A percentile compares a stretch with the other conserved stretches of the same genome.
Evolutionary conservation across 176 grass and related monocot genomes (phyloP).

Genomic region (Avena insularis): DNA sequence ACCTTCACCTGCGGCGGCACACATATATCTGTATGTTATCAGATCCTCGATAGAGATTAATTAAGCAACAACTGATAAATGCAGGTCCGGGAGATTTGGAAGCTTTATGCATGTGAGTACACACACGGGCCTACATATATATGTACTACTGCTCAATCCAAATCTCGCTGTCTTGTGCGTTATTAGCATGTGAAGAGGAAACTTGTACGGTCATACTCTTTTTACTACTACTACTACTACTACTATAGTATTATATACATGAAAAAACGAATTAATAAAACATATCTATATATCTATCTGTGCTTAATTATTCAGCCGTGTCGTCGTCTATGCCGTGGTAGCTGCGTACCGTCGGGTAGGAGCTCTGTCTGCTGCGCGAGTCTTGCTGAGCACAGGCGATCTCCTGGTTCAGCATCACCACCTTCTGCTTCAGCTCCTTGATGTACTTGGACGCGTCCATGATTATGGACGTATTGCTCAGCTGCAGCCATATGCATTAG

Average conservation of each 20-base stretch:
- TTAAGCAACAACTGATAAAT: slow-evolving; percentile 20
- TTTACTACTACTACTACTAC: not conserved
- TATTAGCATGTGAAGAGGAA: not conserved
- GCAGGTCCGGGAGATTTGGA: not conserved
- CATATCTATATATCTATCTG: not conserved
- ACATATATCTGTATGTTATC: not conserved
- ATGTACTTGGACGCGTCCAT: slow-evolving; percentile 95
- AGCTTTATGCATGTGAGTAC: slow-evolving; percentile 30
- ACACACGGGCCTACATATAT: not conserved
- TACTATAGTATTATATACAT: not conserved
- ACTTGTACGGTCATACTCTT: not conserved
- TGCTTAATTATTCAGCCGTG: not conserved
- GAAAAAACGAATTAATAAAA: not conserved
- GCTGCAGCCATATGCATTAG: slow-evolving; percentile 37
- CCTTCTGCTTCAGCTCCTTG: slow-evolving; percentile 95
- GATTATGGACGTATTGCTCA: slow-evolving; percentile 85
- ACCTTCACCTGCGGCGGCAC: slow-evolving; percentile 70
- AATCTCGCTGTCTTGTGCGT: not conserved
- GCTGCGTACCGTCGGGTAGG: slow-evolving; percentile 3
- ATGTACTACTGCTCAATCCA: not conserved
- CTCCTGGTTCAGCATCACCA: slow-evolving; percentile 88
- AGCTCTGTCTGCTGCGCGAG: slow-evolving; percentile 41
- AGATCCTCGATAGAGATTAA: not conserved
- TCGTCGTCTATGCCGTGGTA: not conserved
- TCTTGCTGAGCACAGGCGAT: slow-evolving; percentile 61